A percentile compares a stretch with the other conserved stretches of the same genome.
Evolutionary conservation across 2,329 filamentous ascomycete species (phyloP).

Genomic region (Trichoderma sp.): DNA sequence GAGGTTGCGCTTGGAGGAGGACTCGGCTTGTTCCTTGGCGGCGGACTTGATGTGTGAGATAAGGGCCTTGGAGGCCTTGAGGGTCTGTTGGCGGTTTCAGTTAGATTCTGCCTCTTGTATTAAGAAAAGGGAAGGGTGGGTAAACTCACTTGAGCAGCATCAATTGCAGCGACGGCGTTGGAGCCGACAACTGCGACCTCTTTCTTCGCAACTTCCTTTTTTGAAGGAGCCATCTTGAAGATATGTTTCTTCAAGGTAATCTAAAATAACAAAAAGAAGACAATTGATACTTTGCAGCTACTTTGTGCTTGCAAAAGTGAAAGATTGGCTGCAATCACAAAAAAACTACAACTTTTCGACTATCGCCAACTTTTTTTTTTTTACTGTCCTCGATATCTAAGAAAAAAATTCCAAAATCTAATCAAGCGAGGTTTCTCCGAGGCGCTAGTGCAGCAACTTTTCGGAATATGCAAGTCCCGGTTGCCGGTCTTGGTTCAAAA

Average conservation of each 20-base stretch:
- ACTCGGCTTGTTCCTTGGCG: constrained; percentile 51
- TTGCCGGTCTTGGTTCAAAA: constrained; percentile 29
- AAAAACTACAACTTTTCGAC: constrained; percentile 5
- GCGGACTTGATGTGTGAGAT: constrained; percentile 64
- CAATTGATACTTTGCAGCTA: not conserved
- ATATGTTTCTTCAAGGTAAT: not conserved
- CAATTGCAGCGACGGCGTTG: constrained; percentile 42
- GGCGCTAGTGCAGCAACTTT: constrained; percentile 32
- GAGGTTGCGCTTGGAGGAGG: constrained; percentile 59
- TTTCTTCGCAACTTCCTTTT: constrained; percentile 31
- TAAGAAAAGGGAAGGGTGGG: not conserved
- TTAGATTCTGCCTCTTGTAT: constrained; percentile 25
- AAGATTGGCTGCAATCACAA: constrained; percentile 16
- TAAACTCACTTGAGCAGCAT: constrained; percentile 47
- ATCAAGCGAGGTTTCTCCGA: constrained; percentile 35
- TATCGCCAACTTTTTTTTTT: constrained; percentile 6
- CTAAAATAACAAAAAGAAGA: not conserved
- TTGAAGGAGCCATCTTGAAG: constrained; percentile 48
- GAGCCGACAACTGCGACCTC: constrained; percentile 42
- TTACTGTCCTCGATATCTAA: not conserved
- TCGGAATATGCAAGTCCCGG: constrained; percentile 44
- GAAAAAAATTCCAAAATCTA: constrained; percentile 32
- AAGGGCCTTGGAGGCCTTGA: constrained; percentile 67
- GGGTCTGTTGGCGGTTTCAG: constrained; percentile 46
- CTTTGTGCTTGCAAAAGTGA: constrained; percentile 36